Evolutionary conservation across 2,329 filamentous ascomycete genomes (phyloP).

Genomic region (Colletotrichum nymphaeae): DNA sequence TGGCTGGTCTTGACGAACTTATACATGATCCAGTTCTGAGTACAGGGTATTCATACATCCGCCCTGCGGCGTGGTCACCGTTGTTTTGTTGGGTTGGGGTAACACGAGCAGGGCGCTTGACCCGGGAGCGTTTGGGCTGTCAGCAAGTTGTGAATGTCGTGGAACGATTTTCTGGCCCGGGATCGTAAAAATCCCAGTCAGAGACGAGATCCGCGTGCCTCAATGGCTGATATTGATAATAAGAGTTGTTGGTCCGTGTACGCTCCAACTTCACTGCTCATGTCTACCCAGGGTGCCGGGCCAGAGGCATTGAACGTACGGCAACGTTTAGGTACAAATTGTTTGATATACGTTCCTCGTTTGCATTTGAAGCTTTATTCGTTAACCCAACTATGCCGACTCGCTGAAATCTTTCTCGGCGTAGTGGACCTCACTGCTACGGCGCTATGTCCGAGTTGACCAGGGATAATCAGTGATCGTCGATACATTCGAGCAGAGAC

Average conservation of each 20-base stretch:
- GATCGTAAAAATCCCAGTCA: constrained; percentile 8
- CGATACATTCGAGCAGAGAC: neutral
- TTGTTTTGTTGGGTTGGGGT: neutral
- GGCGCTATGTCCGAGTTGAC: neutral
- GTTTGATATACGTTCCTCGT: neutral
- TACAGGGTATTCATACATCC: neutral
- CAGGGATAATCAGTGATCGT: neutral
- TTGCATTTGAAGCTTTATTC: constrained; percentile 8
- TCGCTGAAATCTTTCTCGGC: neutral
- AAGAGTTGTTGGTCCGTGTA: constrained; percentile 27
- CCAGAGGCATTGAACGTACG: neutral
- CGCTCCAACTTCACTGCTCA: neutral
- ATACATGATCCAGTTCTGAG: neutral
- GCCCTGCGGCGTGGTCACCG: neutral
- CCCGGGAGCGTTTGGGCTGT: neutral
- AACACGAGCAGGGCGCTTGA: neutral
- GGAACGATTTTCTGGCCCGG: constrained; percentile 5
- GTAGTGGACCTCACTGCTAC: constrained; percentile 12
- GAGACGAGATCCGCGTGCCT: constrained; percentile 17
- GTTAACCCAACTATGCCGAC: neutral
- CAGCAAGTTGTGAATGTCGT: neutral
- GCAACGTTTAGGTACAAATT: neutral
- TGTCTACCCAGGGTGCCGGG: neutral
- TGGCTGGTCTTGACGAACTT: neutral
- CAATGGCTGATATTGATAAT: neutral